Evolutionary conservation across 1,284 basidiomycete genomes (phyloP).

Genomic region (Inonotus obliquus): DNA sequence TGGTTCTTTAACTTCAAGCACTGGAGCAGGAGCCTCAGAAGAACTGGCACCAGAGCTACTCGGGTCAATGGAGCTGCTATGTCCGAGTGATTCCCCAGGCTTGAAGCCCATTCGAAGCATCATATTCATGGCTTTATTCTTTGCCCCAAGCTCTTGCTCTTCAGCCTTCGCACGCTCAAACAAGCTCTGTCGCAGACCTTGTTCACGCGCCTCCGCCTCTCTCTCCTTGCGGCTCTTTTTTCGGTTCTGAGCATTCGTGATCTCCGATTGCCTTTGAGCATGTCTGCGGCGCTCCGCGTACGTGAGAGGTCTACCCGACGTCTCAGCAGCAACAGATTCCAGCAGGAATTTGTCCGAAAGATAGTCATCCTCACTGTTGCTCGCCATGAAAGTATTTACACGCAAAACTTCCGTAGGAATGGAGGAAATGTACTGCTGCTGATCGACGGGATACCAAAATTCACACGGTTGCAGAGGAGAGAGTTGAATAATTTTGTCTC

Average conservation of each 20-base stretch:
- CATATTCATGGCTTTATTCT: conserved; percentile 74
- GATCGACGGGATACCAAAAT: neutral
- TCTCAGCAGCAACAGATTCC: conserved; percentile 30
- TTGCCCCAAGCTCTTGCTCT: conserved; percentile 34
- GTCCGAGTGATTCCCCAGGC: conserved; percentile 71
- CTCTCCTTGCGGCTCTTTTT: conserved; percentile 59
- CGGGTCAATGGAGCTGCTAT: conserved; percentile 25
- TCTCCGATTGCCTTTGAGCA: conserved; percentile 46
- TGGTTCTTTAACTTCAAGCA: neutral
- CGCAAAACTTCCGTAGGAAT: no score
- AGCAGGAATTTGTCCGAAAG: conserved; percentile 79
- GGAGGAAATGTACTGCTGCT: no score
- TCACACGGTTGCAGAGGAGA: neutral
- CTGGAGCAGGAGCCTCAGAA: conserved; percentile 4
- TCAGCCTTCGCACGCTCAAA: conserved; percentile 73
- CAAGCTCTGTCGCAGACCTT: conserved; percentile 71
- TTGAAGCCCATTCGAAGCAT: conserved; percentile 91
- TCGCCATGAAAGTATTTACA: conserved; percentile 41
- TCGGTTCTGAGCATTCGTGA: conserved; percentile 62
- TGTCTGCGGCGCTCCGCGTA: conserved; percentile 68
- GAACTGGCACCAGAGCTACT: conserved; percentile 19
- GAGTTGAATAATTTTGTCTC: neutral
- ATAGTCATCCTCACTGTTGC: conserved; percentile 72
- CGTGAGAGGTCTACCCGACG: conserved; percentile 40
- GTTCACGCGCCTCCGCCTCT: conserved; percentile 70